Evolutionary conservation across 139 green algal genomes (phyloP).

Genomic region (Nannochloris sp.): DNA sequence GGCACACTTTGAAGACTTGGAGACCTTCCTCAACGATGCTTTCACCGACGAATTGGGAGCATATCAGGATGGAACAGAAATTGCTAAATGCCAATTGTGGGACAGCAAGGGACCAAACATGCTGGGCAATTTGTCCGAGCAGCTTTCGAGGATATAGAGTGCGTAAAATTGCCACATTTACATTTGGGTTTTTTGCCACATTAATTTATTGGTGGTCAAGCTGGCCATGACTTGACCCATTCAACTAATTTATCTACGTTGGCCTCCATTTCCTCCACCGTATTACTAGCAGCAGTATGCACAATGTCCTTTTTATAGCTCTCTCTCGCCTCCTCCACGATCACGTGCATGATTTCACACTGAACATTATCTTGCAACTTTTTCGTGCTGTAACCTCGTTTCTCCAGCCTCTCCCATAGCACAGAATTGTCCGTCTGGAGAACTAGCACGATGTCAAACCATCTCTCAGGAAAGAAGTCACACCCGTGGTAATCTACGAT

Average conservation of each 20-base stretch:
- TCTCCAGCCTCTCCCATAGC: conserved; percentile 80
- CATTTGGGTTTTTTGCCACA: not conserved
- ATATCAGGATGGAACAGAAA: conserved; percentile 15
- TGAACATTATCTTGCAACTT: conserved; percentile 95
- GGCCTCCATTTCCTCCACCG: conserved; percentile 82
- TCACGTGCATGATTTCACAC: conserved; percentile 96
- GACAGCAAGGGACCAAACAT: conserved; percentile 2
- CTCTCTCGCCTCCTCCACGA: conserved; percentile 88
- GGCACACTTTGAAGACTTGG: not conserved
- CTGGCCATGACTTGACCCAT: conserved; percentile 45
- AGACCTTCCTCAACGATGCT: conserved; percentile 1
- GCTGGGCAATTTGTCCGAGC: not conserved
- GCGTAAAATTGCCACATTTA: not conserved
- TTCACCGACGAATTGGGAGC: conserved; percentile 26
- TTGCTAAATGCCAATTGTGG: conserved; percentile 17
- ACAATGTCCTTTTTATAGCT: conserved; percentile 88
- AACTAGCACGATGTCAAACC: conserved; percentile 95
- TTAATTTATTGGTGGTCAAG: not conserved
- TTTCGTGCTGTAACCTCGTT: conserved; percentile 61
- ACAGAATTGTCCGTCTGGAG: conserved; percentile 85
- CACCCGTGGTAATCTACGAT: conserved; percentile 94
- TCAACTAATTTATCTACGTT: conserved; percentile 69
- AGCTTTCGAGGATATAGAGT: not conserved
- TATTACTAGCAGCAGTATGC: conserved; percentile 69
- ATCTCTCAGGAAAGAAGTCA: conserved; percentile 97